phyloP scores from a whole-genome alignment of 371 early-diverging fungal genomes.

The Quaeritorhiza haematococci region DNA sequence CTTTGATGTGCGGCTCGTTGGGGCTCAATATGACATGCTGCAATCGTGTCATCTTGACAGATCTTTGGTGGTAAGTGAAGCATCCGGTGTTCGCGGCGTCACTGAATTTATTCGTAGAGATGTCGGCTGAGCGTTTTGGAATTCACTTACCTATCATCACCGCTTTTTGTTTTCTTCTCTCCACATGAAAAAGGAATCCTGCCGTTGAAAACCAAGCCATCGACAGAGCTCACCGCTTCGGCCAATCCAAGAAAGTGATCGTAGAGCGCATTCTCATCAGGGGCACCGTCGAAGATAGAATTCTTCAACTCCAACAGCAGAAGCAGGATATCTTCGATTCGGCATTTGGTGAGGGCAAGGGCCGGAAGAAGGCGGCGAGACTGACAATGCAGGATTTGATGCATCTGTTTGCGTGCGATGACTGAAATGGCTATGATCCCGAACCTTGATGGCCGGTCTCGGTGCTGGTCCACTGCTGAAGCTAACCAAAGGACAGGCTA shows the following conservation, averaged over 20 bases:
- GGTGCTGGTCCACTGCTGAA: no score
- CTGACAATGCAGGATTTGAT: no score
- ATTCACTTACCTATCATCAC: neutral
- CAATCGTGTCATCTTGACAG: constrained; percentile 29
- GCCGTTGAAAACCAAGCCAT: constrained; percentile 2
- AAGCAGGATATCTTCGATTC: constrained; percentile 23
- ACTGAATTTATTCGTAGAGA: no score
- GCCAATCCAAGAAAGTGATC: constrained; percentile 64
- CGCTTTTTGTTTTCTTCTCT: no score
- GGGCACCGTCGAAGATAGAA: constrained; percentile 59
- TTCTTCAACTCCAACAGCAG: constrained; percentile 42
- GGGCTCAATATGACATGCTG: constrained; percentile 14
- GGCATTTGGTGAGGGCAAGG: neutral
- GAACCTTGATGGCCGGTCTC: no score
- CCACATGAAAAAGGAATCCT: no score
- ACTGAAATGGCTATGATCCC: no score
- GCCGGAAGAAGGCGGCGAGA: no score
- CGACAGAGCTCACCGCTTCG: constrained; percentile 96
- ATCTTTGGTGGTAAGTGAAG: constrained; percentile 11
- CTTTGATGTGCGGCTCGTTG: neutral
- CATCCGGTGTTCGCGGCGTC: neutral
- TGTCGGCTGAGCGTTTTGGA: no score
- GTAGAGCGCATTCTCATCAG: constrained; percentile 55
- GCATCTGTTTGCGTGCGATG: no score
- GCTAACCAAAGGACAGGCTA: no score